Evolutionary conservation across 352 stramenopile species (phyloP).

Genomic region (Peronospora farinosa): DNA sequence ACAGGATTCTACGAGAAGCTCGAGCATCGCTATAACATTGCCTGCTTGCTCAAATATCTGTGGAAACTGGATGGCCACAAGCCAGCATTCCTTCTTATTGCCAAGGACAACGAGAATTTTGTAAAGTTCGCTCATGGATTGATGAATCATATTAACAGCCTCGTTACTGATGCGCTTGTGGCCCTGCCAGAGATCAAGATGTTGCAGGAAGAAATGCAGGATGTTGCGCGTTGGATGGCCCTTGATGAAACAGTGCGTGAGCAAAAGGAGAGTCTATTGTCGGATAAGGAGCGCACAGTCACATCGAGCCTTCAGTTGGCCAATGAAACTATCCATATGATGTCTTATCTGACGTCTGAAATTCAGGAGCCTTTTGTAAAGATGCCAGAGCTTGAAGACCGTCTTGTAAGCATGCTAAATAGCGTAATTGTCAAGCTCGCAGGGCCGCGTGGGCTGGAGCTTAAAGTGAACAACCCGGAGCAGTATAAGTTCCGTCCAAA

Average conservation of each 20-base stretch:
- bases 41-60: conserved; percentile 94
- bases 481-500: conserved; percentile 98
- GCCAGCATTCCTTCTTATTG: conserved; percentile 90
- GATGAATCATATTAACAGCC: conserved; percentile 98
- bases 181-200: conserved; percentile 93
- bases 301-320: conserved; percentile 91
- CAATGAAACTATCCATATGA: conserved; percentile 98
- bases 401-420: conserved; percentile 94
- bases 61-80: conserved; percentile 94
- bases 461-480: conserved; percentile 97
- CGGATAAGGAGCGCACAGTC: conserved; percentile 89
- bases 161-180: conserved; percentile 94
- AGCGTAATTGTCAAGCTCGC: conserved; percentile 94
- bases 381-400: conserved; percentile 89
- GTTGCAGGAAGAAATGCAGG: conserved; percentile 88
- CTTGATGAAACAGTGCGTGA: conserved; percentile 89
- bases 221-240: conserved; percentile 65
- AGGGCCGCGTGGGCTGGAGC: conserved; percentile 87
- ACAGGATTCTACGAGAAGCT: conserved; percentile 98
- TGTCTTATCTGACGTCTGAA: conserved; percentile 94
- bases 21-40: conserved; percentile 94
- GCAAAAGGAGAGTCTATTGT: conserved; percentile 76
- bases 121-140: conserved; percentile 98
- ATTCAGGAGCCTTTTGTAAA: conserved; percentile 90
- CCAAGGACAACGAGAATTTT: conserved; percentile 89